Percentiles rank a stretch among this genome's conserved stretches.
These are phyloP conservation scores for Paramecium sonneborni DNA, from an alignment of 73 alveolate genomes.

Conservation along the genomic window DNA sequence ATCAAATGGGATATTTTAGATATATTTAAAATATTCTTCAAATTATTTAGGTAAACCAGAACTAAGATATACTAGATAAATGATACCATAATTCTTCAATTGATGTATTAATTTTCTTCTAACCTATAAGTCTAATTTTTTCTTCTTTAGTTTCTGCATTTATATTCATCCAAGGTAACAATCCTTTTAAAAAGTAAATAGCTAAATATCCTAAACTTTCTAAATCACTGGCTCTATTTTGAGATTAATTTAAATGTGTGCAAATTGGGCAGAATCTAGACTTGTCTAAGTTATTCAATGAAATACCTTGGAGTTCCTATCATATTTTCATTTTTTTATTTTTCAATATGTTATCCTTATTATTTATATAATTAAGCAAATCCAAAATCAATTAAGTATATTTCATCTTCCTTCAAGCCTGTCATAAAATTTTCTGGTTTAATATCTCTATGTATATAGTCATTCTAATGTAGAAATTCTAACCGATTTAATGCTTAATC, in stretches of 20 bases:
- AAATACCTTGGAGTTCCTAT: conserved; percentile 82
- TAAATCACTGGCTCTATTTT: conserved; percentile 89
- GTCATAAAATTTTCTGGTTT: conserved; percentile 85
- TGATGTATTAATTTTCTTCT: conserved; percentile 80
- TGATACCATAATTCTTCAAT: conserved; percentile 66
- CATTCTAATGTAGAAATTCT: conserved; percentile 73
- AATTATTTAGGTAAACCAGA: conserved; percentile 42
- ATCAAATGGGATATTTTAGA: conserved; percentile 1
- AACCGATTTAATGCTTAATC: conserved; percentile 74
- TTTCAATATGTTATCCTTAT: conserved; percentile 41
- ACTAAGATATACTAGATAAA: not conserved
- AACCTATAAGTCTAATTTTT: conserved; percentile 77
- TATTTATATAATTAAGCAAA: conserved; percentile 20
- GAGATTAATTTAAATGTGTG: conserved; percentile 84
- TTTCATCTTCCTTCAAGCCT: conserved; percentile 68
- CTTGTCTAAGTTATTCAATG: conserved; percentile 68
- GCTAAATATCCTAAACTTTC: conserved; percentile 86
- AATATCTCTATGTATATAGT: conserved; percentile 83
- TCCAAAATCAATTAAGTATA: conserved; percentile 60
- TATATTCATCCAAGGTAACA: conserved; percentile 92
- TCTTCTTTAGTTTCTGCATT: conserved; percentile 83
- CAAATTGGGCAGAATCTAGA: conserved; percentile 77
- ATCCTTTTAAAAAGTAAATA: conserved; percentile 88
- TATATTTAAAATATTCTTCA: conserved; percentile 22
- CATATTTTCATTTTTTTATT: not conserved